These are phyloP conservation scores for Pseudonitzschia pungens DNA, from an alignment of 108 stramenopile species.

Conservation along the genomic window DNA sequence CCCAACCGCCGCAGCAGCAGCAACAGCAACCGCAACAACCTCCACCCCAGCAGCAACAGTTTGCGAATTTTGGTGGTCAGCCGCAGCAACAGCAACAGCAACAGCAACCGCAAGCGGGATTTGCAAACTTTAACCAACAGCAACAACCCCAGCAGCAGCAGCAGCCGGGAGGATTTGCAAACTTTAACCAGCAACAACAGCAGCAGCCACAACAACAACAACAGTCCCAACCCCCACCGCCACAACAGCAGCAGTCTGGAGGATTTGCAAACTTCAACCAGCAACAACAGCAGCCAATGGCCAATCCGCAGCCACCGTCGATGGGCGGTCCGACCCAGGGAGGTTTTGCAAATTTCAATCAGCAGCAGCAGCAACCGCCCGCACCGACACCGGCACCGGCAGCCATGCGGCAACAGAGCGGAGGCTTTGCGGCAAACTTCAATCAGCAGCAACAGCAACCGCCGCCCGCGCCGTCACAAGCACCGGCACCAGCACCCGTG, in stretches of 20 bases:
- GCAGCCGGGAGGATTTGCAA: slow-evolving; percentile 16
- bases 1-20: slow-evolving; percentile 31
- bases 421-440: slow-evolving; percentile 4
- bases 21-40: slow-evolving; percentile 20
- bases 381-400: slow-evolving; percentile 5
- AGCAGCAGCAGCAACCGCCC: slow-evolving; percentile 8
- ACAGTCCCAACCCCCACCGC: neutral
- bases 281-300: slow-evolving; percentile 22
- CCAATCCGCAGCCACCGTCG: slow-evolving; percentile 14
- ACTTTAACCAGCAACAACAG: slow-evolving; percentile 24
- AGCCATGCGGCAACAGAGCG: neutral
- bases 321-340: neutral
- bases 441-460: slow-evolving; percentile 20
- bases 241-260: neutral
- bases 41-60: slow-evolving; percentile 13
- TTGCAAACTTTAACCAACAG: slow-evolving; percentile 26
- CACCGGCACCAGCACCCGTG: slow-evolving; percentile 19
- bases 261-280: slow-evolving; percentile 25
- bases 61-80: slow-evolving; percentile 37
- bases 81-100: slow-evolving; percentile 28
- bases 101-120: slow-evolving; percentile 18
- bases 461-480: slow-evolving; percentile 30
- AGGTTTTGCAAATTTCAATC: slow-evolving; percentile 24
- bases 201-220: slow-evolving; percentile 19
- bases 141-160: slow-evolving; percentile 22